Base-by-base conservation (phyloP, 345 rosid genomes). In the Sapria himalayana region DNA sequence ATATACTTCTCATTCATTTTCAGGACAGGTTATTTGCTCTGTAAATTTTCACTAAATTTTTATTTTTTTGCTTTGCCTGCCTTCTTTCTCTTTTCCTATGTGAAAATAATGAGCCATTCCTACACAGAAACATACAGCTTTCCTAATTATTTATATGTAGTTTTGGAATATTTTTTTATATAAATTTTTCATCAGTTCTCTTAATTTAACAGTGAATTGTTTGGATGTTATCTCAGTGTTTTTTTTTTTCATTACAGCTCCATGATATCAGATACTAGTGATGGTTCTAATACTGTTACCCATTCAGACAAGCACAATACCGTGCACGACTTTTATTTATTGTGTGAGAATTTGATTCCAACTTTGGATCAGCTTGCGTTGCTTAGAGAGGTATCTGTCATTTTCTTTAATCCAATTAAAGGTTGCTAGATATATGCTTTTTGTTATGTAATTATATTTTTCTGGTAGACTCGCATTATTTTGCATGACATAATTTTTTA, bases 11-110 rank as follows among this genome's bases (percentile, higher is more conserved):
- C 11, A 64, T 78, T 50, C 94, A 86, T 67, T 74, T 70, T 54
- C 80, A 76, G 51, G 94, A 81, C 46, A 63, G 94, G 97, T 86
- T n/a, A n/a, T n/a, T n/a, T n/a, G n/a, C n/a, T n/a, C n/a, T n/a
- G 57, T 36, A 41, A 3, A 15, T 24, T 22, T 37, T 19, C 7
- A n/a, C 25, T 6, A n/a, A 5, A 7, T 37, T 9, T 22, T 15
- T 16, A 2, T 8, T 33, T 9, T n/a, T 19, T 19, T 51, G n/a
- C 3, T 19, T 33, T 13, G 29, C 12, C 4, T 25, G 11, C 38
- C n/a, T 16, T 17, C 19, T 23, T 12, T 31, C 8, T 4, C 14
- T n/a, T n/a, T n/a, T n/a, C n/a, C n/a, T n/a, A n/a, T n/a, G n/a
- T n/a, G n/a, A n/a, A n/a, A n/a, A n/a, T n/a, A n/a, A n/a, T n/a